A percentile compares a stretch with the other conserved stretches of the same genome.
Evolutionary conservation across 2,329 filamentous ascomycete species (phyloP).

Genomic region (Cladosporium halotolerans): DNA sequence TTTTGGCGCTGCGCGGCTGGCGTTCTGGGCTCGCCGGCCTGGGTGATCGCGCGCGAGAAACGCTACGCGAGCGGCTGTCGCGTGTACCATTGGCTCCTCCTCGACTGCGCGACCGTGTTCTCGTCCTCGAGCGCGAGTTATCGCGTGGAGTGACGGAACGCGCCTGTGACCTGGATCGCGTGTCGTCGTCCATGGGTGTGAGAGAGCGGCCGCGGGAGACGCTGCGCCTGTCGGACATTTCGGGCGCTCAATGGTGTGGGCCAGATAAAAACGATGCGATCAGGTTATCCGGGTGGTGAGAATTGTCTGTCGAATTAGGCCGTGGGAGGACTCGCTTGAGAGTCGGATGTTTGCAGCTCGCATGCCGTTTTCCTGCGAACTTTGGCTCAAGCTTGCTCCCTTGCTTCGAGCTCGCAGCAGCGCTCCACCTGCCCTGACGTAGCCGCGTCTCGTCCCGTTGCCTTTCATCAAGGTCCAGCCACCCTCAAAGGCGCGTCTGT

Average conservation of each 20-base stretch:
- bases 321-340: conserved; percentile 12
- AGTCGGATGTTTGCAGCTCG: background rate
- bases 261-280: no score
- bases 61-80: conserved; percentile 21
- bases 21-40: conserved; percentile 1
- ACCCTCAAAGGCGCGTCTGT: background rate
- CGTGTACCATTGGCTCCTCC: conserved; percentile 29
- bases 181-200: conserved; percentile 23
- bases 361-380: conserved; percentile 2
- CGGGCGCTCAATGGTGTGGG: no score
- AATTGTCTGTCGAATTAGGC: no score
- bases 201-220: conserved; percentile 37
- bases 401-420: background rate
- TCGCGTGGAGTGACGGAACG: conserved; percentile 33
- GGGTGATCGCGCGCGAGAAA: conserved; percentile 7
- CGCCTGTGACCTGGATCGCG: conserved; percentile 19
- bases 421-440: background rate
- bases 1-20: conserved; percentile 47
- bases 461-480: background rate
- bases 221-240: conserved; percentile 27
- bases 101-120: conserved; percentile 27
- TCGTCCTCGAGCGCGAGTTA: conserved; percentile 21
- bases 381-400: background rate
- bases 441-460: background rate
- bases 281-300: no score